phyloP scores from a whole-genome alignment of 495 filamentous ascomycete species.

The Penicillium coprophilum region DNA sequence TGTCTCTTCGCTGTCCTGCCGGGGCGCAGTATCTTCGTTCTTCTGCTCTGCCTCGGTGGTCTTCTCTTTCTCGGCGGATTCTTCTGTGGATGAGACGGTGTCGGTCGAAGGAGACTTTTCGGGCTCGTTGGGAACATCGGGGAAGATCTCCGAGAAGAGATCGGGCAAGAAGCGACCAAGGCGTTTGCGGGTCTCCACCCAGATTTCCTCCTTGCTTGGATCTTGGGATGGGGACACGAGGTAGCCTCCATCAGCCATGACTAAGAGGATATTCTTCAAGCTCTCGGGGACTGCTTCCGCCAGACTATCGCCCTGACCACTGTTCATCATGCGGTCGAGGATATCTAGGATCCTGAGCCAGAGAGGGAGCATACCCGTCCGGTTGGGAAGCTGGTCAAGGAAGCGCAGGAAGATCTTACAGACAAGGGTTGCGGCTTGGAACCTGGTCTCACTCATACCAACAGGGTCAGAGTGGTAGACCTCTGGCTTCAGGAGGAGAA shows the following conservation, averaged over 20 bases:
- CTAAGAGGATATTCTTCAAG: conserved; percentile 92
- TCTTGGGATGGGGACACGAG: conserved; percentile 64
- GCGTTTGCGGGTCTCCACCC: conserved; percentile 74
- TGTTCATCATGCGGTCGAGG: conserved; percentile 95
- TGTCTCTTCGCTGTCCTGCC: conserved; percentile 1
- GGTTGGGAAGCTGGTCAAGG: conserved; percentile 76
- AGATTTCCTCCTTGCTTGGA: conserved; percentile 50
- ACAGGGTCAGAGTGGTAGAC: conserved; percentile 88
- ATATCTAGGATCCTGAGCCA: conserved; percentile 93
- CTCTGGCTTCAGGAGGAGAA: conserved; percentile 87
- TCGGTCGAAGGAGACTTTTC: conserved; percentile 28
- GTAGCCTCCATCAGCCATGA: conserved; percentile 90
- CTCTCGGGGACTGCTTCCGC: conserved; percentile 95
- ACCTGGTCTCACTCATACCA: conserved; percentile 94
- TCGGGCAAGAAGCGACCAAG: conserved; percentile 88
- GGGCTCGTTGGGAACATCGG: conserved; percentile 28
- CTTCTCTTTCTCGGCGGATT: conserved; percentile 15
- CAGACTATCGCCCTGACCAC: conserved; percentile 85
- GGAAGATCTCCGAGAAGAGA: conserved; percentile 57
- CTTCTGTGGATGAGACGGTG: conserved; percentile 22
- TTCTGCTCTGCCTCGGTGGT: conserved; percentile 13
- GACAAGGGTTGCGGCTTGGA: conserved; percentile 85
- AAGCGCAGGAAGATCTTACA: conserved; percentile 97
- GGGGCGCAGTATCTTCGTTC: conserved; percentile 16
- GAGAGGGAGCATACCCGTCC: conserved; percentile 89